A percentile compares a stretch with the other conserved stretches of the same genome.
Evolutionary conservation across 768 basidiomycete genomes (phyloP).

Genomic region (Peribolospora baueri): DNA sequence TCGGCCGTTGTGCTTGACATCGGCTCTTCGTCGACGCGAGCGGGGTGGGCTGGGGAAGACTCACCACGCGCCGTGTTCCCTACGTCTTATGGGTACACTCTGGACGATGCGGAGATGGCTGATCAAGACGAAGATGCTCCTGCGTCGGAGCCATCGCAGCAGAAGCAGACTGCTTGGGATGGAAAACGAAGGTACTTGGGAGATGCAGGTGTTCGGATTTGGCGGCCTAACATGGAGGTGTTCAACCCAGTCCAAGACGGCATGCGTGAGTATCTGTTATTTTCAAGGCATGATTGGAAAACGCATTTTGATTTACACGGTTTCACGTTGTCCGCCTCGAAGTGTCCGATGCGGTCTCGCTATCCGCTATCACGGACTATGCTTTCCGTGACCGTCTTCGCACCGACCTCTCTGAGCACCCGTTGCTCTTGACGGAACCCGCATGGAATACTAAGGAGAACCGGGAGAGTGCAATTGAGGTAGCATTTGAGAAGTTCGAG

Average conservation of each 20-base stretch:
- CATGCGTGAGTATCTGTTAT: slow-evolving; percentile 18
- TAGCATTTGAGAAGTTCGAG: slow-evolving; percentile 89
- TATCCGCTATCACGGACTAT: slow-evolving; percentile 17
- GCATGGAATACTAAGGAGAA: slow-evolving; percentile 90
- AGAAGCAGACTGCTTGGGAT: slow-evolving; percentile 23
- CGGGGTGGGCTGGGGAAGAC: slow-evolving; percentile 80
- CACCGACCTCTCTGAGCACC: slow-evolving; percentile 58
- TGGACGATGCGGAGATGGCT: slow-evolving; percentile 16
- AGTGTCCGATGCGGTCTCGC: too few relatives aligned
- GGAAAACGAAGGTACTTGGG: slow-evolving; percentile 42
- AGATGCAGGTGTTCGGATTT: slow-evolving; percentile 66
- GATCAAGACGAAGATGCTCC: slow-evolving; percentile 18
- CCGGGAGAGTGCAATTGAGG: slow-evolving; percentile 81
- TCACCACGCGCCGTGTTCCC: slow-evolving; percentile 78
- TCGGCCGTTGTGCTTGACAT: slow-evolving; percentile 88
- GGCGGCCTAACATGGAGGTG: slow-evolving; percentile 74
- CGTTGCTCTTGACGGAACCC: slow-evolving; percentile 76
- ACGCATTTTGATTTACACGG: not conserved
- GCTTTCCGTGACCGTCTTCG: slow-evolving; percentile 38
- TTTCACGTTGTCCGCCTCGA: too few relatives aligned
- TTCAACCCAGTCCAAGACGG: slow-evolving; percentile 62
- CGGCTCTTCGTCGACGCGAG: slow-evolving; percentile 65
- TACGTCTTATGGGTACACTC: slow-evolving; percentile 58
- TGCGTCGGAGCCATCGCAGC: slow-evolving; percentile 16
- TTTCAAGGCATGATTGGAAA: not conserved